Evolutionary conservation across 345 rosid genomes (phyloP).

Genomic region (Lepidium sativum): DNA sequence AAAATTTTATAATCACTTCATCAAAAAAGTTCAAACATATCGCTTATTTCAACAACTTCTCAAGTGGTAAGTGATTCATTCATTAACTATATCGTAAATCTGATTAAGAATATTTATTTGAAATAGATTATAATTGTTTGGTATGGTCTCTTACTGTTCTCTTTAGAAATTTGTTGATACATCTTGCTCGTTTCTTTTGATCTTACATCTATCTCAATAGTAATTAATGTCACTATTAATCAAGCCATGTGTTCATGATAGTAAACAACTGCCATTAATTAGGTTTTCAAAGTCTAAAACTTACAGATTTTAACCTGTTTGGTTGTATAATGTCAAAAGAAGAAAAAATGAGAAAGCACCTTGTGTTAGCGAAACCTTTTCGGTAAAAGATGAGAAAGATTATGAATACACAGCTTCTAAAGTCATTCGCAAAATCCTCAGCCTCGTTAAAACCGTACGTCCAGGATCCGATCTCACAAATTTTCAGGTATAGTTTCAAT

Average conservation of each 20-base stretch:
- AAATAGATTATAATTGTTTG: neutral
- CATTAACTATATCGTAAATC: neutral
- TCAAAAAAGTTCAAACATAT: neutral
- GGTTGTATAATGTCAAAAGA: conserved; percentile 9
- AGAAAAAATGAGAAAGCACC: conserved; percentile 4
- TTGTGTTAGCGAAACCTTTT: conserved; percentile 38
- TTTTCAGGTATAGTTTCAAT: conserved; percentile 49
- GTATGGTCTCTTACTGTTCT: neutral
- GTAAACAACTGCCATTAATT: neutral
- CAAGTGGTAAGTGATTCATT: conserved; percentile 11
- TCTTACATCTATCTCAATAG: neutral
- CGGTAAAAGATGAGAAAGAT: conserved; percentile 37
- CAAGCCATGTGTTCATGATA: neutral
- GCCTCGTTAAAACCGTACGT: conserved; percentile 44
- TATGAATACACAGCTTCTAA: conserved; percentile 36
- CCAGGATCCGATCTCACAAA: conserved; percentile 54
- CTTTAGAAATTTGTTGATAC: neutral
- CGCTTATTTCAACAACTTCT: neutral
- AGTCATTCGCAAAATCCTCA: conserved; percentile 32
- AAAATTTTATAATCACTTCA: too few relatives aligned
- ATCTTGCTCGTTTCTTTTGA: neutral
- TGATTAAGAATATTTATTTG: neutral
- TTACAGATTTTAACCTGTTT: neutral
- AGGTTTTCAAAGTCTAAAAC: neutral
- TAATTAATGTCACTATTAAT: neutral